Evolutionary conservation across 495 filamentous ascomycete species (phyloP), one percentile per base, ranked within the genome.

Genomic region (Neurospora discreta): DNA sequence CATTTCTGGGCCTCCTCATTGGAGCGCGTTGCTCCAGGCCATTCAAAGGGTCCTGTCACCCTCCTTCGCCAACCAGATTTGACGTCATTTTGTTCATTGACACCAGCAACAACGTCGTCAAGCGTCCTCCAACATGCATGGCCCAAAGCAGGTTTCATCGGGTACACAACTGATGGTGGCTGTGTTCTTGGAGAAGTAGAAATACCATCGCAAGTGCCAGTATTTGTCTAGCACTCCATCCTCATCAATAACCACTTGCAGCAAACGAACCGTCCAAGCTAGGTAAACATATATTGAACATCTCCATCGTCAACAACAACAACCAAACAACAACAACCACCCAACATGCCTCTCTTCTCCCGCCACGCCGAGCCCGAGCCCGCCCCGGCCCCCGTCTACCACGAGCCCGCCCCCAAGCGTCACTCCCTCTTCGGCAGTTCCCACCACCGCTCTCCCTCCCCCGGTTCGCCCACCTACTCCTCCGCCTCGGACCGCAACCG

Each of bases 301-400:
- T 46, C 33, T 30, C 9, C 42, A n/a, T 33, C 11, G 40, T 23
- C 20, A 67, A 52, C 20, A 10, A 44, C 42, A n/a, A 9, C 42
- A 3, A 44, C 41, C 41, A 70, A 8, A 58, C 20, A 46, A 65
- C 71, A 18, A 40, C 73, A 65, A 38, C 39, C 23, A 46, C n/a
- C 69, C 75, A 83, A 74, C 39, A 86, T 86, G 84, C 83, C 83
- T 78, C 76, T 87, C 70, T 87, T 87, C 80, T 81, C 80, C 39
- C 82, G 80, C 71, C 79, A 80, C 75, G 69, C 81, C 26, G 80
- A 82, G 65, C 80, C 81, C n/a, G 77, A 81, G 74, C 82, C 81
- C 38, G 76, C 78, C 30, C 74, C 74, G 3, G 71, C 72, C 40
- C 69, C 74, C 8, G 70, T 73, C 16, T 18, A 76, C n/a, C 73